Conservation (phyloP, 2,329 filamentous ascomycete genomes). For the Diplodia intermedia region DNA sequence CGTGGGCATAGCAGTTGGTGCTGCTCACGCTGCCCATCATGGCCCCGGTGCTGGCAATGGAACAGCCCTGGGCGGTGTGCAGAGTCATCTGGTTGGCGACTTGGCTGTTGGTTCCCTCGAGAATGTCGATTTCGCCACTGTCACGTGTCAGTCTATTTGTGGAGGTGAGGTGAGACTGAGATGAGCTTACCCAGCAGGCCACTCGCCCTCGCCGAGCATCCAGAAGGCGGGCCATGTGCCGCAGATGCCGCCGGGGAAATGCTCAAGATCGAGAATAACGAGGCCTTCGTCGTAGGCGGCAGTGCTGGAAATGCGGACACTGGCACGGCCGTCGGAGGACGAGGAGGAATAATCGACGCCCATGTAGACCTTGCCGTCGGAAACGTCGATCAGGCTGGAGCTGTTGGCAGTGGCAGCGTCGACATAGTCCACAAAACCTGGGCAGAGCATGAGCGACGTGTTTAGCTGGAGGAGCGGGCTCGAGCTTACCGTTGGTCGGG, state of each 20-base stretch:
- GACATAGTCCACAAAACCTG: slow-evolving; percentile 52
- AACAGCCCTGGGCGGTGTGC: slow-evolving; percentile 55
- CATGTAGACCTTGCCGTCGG: slow-evolving; percentile 50
- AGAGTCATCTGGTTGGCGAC: slow-evolving; percentile 55
- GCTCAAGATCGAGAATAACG: slow-evolving; percentile 58
- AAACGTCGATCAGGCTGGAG: slow-evolving; percentile 51
- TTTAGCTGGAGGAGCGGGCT: slow-evolving; percentile 33
- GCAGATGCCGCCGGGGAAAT: slow-evolving; percentile 58
- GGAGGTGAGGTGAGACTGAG: slow-evolving; percentile 14
- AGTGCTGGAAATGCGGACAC: slow-evolving; percentile 57
- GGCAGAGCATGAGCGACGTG: slow-evolving; percentile 36
- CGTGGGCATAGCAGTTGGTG: slow-evolving; percentile 57
- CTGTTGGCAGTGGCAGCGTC: slow-evolving; percentile 47
- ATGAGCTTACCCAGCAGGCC: slow-evolving; percentile 41
- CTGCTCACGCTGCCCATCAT: slow-evolving; percentile 59
- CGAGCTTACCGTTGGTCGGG: slow-evolving; percentile 51
- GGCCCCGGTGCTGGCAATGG: slow-evolving; percentile 48
- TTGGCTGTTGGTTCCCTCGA: slow-evolving; percentile 56
- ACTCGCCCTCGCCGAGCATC: slow-evolving; percentile 45
- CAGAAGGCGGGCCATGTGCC: slow-evolving; percentile 58
- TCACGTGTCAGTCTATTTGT: slow-evolving; percentile 3
- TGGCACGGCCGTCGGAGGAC: slow-evolving; percentile 51
- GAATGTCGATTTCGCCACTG: slow-evolving; percentile 57
- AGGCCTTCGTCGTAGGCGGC: slow-evolving; percentile 56
- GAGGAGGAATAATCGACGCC: slow-evolving; percentile 54